Evolutionary conservation across 148 eudicot species (phyloP).

Genomic region (Rhododendron griersonianum): DNA sequence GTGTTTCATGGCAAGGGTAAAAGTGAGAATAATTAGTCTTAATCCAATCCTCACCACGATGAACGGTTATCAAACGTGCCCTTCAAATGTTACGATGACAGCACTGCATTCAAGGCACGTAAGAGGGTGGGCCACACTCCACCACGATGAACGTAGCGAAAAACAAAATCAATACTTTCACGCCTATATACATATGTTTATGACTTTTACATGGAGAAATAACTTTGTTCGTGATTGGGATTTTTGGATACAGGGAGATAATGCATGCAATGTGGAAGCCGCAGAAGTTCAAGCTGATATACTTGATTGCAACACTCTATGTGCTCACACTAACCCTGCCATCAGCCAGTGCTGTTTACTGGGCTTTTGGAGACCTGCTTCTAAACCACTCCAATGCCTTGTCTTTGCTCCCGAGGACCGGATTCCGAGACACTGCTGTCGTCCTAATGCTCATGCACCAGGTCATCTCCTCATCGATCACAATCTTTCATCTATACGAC

Average conservation of each 20-base stretch:
- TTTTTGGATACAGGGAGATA: constrained; percentile 42
- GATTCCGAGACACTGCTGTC: constrained; percentile 60
- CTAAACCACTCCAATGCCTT: constrained; percentile 69
- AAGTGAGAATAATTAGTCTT: background rate
- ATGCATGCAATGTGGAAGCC: constrained; percentile 96
- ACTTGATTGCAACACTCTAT: constrained; percentile 65
- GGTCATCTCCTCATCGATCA: constrained; percentile 19
- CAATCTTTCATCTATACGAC: background rate
- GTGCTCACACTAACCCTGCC: constrained; percentile 77
- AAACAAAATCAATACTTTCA: background rate
- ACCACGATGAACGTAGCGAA: background rate
- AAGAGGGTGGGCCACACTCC: background rate
- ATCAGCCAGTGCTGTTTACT: constrained; percentile 79
- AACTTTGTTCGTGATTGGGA: background rate
- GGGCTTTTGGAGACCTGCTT: constrained; percentile 78
- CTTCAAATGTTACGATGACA: background rate
- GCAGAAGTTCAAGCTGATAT: constrained; percentile 71
- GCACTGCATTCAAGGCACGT: background rate
- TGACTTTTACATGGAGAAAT: background rate
- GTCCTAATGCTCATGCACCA: constrained; percentile 83
- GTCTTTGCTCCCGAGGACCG: constrained; percentile 61
- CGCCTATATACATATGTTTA: too few relatives aligned
- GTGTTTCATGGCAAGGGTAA: background rate
- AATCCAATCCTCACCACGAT: background rate
- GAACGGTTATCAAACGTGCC: background rate